phyloP scores from a whole-genome alignment of 768 basidiomycete species.

The Sarcomyxa edulis region DNA sequence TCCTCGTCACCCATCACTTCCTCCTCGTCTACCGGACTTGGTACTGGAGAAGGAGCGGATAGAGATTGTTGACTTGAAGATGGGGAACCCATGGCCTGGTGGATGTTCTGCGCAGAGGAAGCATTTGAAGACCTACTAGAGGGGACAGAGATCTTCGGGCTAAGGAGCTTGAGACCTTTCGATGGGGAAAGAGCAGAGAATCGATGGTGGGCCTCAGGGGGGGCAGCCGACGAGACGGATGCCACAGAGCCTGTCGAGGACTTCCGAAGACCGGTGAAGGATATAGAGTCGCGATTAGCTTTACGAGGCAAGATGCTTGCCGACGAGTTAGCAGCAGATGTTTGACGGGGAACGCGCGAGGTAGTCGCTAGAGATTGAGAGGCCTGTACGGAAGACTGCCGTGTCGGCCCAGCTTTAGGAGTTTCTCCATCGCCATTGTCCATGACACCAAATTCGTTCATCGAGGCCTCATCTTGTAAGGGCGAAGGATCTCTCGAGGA shows the following conservation, averaged over 20 bases:
- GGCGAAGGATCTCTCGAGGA: conserved; percentile 68
- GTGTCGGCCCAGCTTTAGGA: conserved; percentile 34
- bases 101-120: conserved; percentile 41
- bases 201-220: conserved; percentile 48
- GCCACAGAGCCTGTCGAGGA: conserved; percentile 79
- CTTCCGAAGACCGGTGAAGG: conserved; percentile 74
- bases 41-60: conserved; percentile 82
- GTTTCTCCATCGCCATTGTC: conserved; percentile 51
- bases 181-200: conserved; percentile 85
- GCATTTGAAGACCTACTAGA: conserved; percentile 52
- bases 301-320: conserved; percentile 53
- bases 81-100: conserved; percentile 53
- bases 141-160: conserved; percentile 68
- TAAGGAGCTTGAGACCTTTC: conserved; percentile 75
- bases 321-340: conserved; percentile 38
- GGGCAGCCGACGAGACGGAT: conserved; percentile 52
- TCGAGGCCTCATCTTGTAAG: conserved; percentile 30
- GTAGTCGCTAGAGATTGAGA: conserved; percentile 56
- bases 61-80: conserved; percentile 71
- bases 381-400: conserved; percentile 53
- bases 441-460: conserved; percentile 80
- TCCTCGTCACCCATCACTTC: conserved; percentile 91
- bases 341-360: conserved; percentile 65
- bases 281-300: conserved; percentile 72
- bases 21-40: conserved; percentile 77